Evolutionary conservation across 2,329 filamentous ascomycete species (phyloP), one percentile per base, ranked within the genome.

Genomic region (Clathrospora elynae): DNA sequence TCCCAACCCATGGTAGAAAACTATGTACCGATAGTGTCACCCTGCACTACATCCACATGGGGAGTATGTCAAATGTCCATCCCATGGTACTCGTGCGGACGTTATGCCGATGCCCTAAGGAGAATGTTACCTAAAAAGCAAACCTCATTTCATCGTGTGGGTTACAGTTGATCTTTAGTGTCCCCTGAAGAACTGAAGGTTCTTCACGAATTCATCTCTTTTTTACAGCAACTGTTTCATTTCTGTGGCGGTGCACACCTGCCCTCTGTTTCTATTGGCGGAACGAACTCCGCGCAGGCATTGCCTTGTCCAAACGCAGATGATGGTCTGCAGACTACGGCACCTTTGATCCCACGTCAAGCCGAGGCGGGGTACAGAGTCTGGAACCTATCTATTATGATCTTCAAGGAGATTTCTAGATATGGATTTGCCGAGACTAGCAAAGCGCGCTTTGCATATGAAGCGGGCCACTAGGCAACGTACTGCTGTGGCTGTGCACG

Each of bases 251-350:
- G 29, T 43, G 34, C 30, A 29, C 30, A n/a, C n/a, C n/a, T n/a
- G n/a, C n/a, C n/a, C n/a, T n/a, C n/a, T n/a, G n/a, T n/a, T n/a
- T n/a, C n/a, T n/a, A n/a, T n/a, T n/a, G n/a, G n/a, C n/a, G n/a
- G n/a, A n/a, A n/a, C n/a, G n/a, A n/a, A n/a, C n/a, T n/a, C n/a
- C n/a, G n/a, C n/a, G n/a, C n/a, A n/a, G n/a, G n/a, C n/a, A n/a
- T n/a, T n/a, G n/a, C n/a, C n/a, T n/a, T 35, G 11, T 28, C 38
- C 30, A 29, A n/a, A 16, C 13, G 20, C 32, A 16, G 30, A 25
- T 35, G 25, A 40, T 36, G 37, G 41, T 46, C 42, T 42, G 42
- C 35, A 46, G 31, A 35, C 42, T 35, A 32, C 42, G 34, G 33
- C 31, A 35, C 16, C 19, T 25, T 35, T 17, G 23, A 9, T 29